Conservation (phyloP, 495 filamentous ascomycete species). For the Parathielavia hyrcaniae region DNA sequence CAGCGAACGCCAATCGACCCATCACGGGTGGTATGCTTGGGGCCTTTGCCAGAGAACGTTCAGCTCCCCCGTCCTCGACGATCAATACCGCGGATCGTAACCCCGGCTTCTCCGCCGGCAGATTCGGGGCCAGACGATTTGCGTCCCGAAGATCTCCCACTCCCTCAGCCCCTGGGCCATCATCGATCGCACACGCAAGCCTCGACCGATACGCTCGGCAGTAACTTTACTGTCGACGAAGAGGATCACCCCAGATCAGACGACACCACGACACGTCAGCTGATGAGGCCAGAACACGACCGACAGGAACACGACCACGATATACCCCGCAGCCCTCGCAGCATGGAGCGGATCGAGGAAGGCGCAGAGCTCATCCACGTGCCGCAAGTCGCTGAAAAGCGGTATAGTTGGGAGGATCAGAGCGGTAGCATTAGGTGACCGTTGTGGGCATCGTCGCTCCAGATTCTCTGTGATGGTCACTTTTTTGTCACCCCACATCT, state of each 20-base stretch:
- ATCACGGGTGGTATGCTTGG: conserved; percentile 46
- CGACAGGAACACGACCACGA: conserved; percentile 14
- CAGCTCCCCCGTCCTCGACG: conserved; percentile 35
- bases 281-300: conserved; percentile 2
- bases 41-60: conserved; percentile 46
- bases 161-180: conserved; percentile 18
- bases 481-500: not conserved
- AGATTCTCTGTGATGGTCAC: too few species aligned
- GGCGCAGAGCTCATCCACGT: conserved; percentile 46
- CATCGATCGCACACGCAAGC: conserved; percentile 22
- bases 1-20: conserved; percentile 47
- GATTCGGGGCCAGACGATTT: conserved; percentile 7
- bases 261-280: conserved; percentile 16
- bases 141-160: conserved; percentile 17
- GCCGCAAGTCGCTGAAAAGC: conserved; percentile 45
- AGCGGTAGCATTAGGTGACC: conserved; percentile 15
- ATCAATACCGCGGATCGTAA: conserved; percentile 36
- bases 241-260: conserved; percentile 24
- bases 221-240: conserved; percentile 48
- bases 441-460: too few species aligned
- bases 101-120: conserved; percentile 27
- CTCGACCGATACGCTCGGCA: conserved; percentile 45
- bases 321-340: conserved; percentile 29
- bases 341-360: conserved; percentile 36
- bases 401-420: conserved; percentile 48